Evolutionary conservation across 106 monocot species (phyloP), one percentile per base, ranked within the genome.

Genomic region (Dioscorea dumetorum): DNA sequence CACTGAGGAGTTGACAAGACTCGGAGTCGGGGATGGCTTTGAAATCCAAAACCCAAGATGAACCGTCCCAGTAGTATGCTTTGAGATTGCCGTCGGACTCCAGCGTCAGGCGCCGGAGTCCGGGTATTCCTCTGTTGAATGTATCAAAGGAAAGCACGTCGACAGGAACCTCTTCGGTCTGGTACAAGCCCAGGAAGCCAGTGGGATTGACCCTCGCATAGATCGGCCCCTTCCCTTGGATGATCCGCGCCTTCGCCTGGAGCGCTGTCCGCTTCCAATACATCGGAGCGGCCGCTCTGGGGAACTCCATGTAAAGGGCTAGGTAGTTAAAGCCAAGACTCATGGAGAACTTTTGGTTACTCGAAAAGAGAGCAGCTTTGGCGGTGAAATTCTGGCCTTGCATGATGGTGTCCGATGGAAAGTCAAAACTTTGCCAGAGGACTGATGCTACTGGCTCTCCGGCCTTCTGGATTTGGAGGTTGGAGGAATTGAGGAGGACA

Each of bases 141-240:
- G 71, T 91, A 71, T 87, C 80, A 72, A 94, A 94, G 53, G 87
- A 12, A 20, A 87, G 41, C 22, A 83, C 83, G 60, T 95, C 79
- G 12, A 68, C 85, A 15, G 88, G 88, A 2, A 67, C 72, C 8
- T 54, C 66, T 52, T 85, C 88, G 50, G 51, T 74, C 64, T 95
- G 94, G 74, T 95, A 95, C 79, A 95, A 32, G 35, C 83, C 94
- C 23, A 95, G 66, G 71, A 79, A 91, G 2, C 94, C 94, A 18
- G 22, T 41, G 22, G 80, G 57, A 24, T 80, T 74, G 35, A 95
- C 69, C 0, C 82, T 70, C 12, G 77, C 85, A 67, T 91, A 85
- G 70, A 85, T 77, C 22, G 90, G 79, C 2, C 88, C 91, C 4
- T 61, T 51, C 13, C 69, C 83, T 11, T 24, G 41, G 22, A 75